Base-by-base conservation (phyloP, 164 flowering plant species). In the Magnolia changhungtana region DNA sequence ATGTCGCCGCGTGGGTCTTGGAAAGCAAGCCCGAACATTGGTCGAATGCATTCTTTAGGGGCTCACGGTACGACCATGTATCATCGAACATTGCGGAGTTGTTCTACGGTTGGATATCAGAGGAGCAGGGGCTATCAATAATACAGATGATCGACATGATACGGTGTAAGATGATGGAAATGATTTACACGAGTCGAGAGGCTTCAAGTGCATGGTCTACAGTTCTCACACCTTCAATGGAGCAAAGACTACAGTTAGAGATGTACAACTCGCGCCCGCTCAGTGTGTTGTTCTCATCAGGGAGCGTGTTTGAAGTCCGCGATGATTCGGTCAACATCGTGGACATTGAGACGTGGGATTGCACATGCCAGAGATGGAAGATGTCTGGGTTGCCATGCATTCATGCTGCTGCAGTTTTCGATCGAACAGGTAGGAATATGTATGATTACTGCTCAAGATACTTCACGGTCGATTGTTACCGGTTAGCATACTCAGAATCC, bases 21-120 rank as follows among this genome's bases (percentile, higher is more conserved):
- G 87, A 87, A 72, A 87, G 90, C 74, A 83, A 90, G 66, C 92
- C 93, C 27, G 81, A 83, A 69, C 83, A 85, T 55, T 95, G 98
- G 98, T 92, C 98, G 14, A 91, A 91, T 86, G 85, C 92, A 7
- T 90, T 78, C 76, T 91, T 92, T 76, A 83, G 72, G 59, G 97
- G 97, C 31, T 82, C 88, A 21, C 85, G 97, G 64, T 95, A 89
- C 75, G 90, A 91, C 71, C 95, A 90, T 79, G 78, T 90, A 90
- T 67, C 85, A 8, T 89, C 95, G 10, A 90, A 95, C 76, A 86
- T 91, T 74, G 93, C 91, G 5, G 91, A 90, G 78, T 77, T 80
- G 16, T 91, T 93, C 76, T 67, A 11, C 19, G 14, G 71, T 72
- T 93, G 96, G 92, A 84, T 89, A 29, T 86, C 89, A 16, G 93